These are phyloP conservation scores for Podospora appendiculata DNA, from an alignment of 495 filamentous ascomycete species.

Conservation along the genomic window DNA sequence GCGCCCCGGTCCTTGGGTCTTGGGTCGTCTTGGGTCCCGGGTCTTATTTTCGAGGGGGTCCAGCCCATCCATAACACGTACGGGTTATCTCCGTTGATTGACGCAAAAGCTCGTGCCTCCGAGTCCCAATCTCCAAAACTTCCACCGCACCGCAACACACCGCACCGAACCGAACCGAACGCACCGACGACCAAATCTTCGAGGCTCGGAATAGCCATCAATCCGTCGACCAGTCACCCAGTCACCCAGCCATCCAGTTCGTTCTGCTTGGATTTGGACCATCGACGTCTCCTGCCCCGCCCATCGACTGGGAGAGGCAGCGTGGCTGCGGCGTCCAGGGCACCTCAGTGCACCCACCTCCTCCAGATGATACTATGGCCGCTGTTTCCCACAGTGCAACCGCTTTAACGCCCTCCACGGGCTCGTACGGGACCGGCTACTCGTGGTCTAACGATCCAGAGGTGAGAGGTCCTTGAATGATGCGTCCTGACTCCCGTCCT, in stretches of 20 bases:
- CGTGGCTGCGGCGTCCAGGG: constrained; percentile 6
- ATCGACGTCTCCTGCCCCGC: not conserved
- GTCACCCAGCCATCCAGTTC: too few relatives aligned
- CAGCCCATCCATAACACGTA: too few relatives aligned
- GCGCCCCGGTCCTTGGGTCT: too few relatives aligned
- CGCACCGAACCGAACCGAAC: too few relatives aligned
- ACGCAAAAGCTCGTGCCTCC: not conserved
- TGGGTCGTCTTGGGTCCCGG: too few relatives aligned
- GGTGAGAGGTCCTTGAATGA: constrained; percentile 19
- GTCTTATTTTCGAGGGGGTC: too few relatives aligned
- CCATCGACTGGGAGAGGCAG: not conserved
- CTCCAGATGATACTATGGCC: constrained; percentile 35
- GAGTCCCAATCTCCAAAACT: not conserved
- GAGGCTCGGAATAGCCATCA: too few relatives aligned
- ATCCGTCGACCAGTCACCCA: too few relatives aligned
- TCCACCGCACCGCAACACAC: too few relatives aligned
- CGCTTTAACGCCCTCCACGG: constrained; percentile 44
- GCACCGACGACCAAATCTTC: too few relatives aligned
- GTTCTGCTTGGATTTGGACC: not conserved
- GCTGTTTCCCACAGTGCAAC: constrained; percentile 43
- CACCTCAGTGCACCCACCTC: not conserved
- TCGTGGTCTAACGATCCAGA: constrained; percentile 45
- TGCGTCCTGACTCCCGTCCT: too few relatives aligned
- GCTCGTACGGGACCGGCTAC: constrained; percentile 40
- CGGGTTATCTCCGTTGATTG: too few relatives aligned